Conservation (phyloP, 2,329 filamentous ascomycete species). For the Cercospora canescens region DNA sequence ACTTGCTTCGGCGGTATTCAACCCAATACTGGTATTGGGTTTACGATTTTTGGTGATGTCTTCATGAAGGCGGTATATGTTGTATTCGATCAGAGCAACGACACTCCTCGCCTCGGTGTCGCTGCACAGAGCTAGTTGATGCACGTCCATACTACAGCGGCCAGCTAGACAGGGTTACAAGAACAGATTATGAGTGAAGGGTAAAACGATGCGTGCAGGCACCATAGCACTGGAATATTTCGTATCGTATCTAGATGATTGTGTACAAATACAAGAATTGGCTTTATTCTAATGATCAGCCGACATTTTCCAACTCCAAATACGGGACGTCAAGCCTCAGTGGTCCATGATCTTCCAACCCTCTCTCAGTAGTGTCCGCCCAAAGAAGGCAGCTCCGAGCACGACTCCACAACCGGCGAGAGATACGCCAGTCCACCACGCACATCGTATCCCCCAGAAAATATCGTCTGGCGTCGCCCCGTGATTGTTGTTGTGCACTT, state of each 20-base stretch:
- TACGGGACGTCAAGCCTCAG: background rate
- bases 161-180: background rate
- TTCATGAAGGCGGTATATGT: constrained; percentile 76
- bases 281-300: background rate
- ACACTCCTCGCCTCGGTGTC: constrained; percentile 45
- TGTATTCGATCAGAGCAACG: constrained; percentile 61
- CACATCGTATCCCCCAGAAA: constrained; percentile 41
- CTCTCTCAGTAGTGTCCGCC: constrained; percentile 13
- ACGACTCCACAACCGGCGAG: constrained; percentile 29
- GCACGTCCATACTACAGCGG: background rate
- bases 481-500: constrained; percentile 46
- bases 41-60: constrained; percentile 71
- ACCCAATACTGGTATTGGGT: constrained; percentile 56
- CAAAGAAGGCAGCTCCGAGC: constrained; percentile 26
- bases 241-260: background rate
- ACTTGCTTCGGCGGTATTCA: constrained; percentile 78
- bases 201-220: background rate
- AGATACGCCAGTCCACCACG: constrained; percentile 41
- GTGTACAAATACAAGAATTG: background rate
- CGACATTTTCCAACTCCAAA: background rate
- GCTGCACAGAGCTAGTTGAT: constrained; percentile 37
- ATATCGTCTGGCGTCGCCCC: constrained; percentile 34
- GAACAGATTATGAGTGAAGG: background rate
- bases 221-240: background rate
- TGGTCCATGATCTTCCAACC: constrained; percentile 11